phyloP scores from a whole-genome alignment of 331 rosid genomes.

The Pyrus hybrid region DNA sequence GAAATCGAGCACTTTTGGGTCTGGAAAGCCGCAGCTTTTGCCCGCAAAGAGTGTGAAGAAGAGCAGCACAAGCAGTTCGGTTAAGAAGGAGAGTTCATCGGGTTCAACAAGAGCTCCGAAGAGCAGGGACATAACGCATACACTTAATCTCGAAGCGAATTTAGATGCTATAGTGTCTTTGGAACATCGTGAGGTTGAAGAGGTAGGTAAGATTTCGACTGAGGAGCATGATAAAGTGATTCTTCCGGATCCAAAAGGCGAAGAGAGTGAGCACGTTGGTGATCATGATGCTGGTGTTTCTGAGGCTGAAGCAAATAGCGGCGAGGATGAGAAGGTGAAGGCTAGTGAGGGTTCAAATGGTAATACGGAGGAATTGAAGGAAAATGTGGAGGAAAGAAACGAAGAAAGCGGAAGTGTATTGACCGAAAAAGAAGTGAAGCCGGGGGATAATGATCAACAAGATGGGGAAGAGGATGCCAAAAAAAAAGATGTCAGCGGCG shows the following conservation, averaged over 20 bases:
- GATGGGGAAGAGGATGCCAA: conserved; percentile 9
- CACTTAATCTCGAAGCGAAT: conserved; percentile 5
- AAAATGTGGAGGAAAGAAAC: neutral
- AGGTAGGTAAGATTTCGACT: conserved; percentile 15
- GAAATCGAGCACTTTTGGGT: conserved; percentile 16
- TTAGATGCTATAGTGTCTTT: conserved; percentile 17
- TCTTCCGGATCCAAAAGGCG: conserved; percentile 8
- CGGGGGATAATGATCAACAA: neutral
- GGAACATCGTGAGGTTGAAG: conserved; percentile 12
- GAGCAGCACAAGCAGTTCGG: neutral
- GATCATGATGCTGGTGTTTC: neutral
- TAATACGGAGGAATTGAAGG: conserved; percentile 1
- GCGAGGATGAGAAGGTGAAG: conserved; percentile 13
- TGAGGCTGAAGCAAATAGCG: neutral
- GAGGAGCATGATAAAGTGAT: conserved; percentile 4
- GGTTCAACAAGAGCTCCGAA: conserved; percentile 4
- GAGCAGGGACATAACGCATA: conserved; percentile 1
- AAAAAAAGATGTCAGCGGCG: conserved; percentile 11
- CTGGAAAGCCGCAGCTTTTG: conserved; percentile 12
- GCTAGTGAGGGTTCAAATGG: conserved; percentile 14
- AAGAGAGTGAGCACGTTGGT: conserved; percentile 2
- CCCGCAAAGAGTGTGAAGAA: conserved; percentile 20
- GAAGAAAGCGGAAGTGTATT: conserved; percentile 1
- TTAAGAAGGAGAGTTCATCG: conserved; percentile 27
- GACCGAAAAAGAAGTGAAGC: neutral